A percentile compares a stretch with the other conserved stretches of the same genome.
Evolutionary conservation across 2,329 filamentous ascomycete genomes (phyloP).

Genomic region (Phoma sp.): DNA sequence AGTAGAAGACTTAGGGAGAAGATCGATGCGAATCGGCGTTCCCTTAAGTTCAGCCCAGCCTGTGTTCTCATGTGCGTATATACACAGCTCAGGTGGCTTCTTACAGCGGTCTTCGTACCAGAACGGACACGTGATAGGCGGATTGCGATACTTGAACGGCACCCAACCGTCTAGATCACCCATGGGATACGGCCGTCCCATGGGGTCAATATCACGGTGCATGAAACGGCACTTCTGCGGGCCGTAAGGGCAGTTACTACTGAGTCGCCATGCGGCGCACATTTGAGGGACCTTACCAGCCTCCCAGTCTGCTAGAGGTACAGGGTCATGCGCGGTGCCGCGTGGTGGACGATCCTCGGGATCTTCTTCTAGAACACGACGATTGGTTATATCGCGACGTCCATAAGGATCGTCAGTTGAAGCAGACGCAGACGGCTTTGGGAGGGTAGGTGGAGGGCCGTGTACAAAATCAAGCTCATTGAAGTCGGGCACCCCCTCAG

Average conservation of each 20-base stretch:
- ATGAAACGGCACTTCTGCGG: constrained; percentile 33
- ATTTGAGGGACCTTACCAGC: constrained; percentile 36
- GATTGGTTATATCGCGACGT: constrained; percentile 30
- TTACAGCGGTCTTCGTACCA: constrained; percentile 33
- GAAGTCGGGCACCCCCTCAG: constrained; percentile 36
- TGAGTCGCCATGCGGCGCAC: constrained; percentile 38
- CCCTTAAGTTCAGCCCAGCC: constrained; percentile 20
- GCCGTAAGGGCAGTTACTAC: constrained; percentile 26
- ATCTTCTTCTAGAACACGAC: constrained; percentile 20
- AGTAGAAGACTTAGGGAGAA: not conserved
- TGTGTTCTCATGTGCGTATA: constrained; percentile 41
- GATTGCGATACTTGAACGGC: constrained; percentile 34
- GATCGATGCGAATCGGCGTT: not conserved
- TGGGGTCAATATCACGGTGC: constrained; percentile 31
- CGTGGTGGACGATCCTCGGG: constrained; percentile 8
- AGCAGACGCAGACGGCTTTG: not conserved
- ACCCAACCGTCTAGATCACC: constrained; percentile 24
- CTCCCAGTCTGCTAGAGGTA: constrained; percentile 29
- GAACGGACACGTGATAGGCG: constrained; percentile 37
- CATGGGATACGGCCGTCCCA: constrained; percentile 25
- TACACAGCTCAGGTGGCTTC: constrained; percentile 29
- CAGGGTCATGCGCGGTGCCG: not conserved
- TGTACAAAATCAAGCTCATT: constrained; percentile 34
- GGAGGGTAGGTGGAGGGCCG: constrained; percentile 14
- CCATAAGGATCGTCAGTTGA: constrained; percentile 28